Conservation (phyloP, 345 rosid genomes). For the Eucalyptus polyanthemos region DNA sequence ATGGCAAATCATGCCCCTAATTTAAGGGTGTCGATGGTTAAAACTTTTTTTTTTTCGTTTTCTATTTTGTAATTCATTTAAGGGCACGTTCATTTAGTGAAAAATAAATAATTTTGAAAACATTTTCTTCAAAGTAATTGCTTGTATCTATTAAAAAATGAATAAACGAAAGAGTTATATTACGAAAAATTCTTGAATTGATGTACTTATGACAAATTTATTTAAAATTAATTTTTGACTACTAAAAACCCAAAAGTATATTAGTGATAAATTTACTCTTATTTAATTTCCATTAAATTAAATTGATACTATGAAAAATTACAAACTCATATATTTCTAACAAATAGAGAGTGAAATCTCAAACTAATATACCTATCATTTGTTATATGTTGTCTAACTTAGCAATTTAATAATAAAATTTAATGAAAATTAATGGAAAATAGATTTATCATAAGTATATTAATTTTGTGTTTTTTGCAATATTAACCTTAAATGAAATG, state of each 20-base stretch:
- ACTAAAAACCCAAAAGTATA: rapidly evolving
- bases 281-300: no score
- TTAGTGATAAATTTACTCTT: no score
- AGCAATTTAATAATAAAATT: no score
- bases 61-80: no score
- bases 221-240: no score
- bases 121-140: rapidly evolving
- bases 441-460: no score
- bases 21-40: background rate
- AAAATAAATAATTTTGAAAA: background rate
- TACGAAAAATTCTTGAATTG: rapidly evolving
- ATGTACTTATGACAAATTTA: rapidly evolving
- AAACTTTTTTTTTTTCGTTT: no score
- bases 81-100: no score
- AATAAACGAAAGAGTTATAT: background rate
- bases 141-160: background rate
- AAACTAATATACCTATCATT: rapidly evolving
- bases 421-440: rapidly evolving
- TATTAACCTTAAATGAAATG: background rate
- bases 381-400: rapidly evolving
- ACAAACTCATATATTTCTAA: rapidly evolving
- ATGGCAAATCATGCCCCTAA: background rate
- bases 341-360: rapidly evolving
- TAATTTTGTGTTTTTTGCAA: rapidly evolving
- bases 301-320: no score